A percentile compares a stretch with the other conserved stretches of the same genome.
Evolutionary conservation across 306 rosid species (phyloP).

Genomic region (Mimosa bimucronata): DNA sequence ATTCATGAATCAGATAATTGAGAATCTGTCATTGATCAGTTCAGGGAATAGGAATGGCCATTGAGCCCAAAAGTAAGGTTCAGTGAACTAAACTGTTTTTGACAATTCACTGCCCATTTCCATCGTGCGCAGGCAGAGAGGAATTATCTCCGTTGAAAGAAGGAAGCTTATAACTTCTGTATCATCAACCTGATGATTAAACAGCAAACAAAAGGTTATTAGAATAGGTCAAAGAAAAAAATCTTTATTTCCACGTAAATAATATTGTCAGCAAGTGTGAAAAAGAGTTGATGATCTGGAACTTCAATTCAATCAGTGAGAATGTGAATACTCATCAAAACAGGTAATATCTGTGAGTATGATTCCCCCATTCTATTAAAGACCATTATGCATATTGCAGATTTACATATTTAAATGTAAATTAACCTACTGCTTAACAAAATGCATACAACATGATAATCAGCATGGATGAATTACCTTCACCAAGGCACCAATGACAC

Average conservation of each 20-base stretch:
- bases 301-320: background rate
- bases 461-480: constrained; percentile 64
- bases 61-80: constrained; percentile 34
- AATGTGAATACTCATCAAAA: constrained; percentile 13
- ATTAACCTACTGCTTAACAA: background rate
- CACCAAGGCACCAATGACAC: constrained; percentile 97
- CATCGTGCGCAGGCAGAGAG: constrained; percentile 93
- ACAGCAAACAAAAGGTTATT: constrained; percentile 30
- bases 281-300: background rate
- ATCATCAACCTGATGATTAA: constrained; percentile 78
- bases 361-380: constrained; percentile 15
- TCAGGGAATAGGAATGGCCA: constrained; percentile 5
- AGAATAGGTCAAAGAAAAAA: background rate
- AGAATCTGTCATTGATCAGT: constrained; percentile 8
- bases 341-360: constrained; percentile 21
- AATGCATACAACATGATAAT: constrained; percentile 30
- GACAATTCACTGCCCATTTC: constrained; percentile 98
- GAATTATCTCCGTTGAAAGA: constrained; percentile 92
- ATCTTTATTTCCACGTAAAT: background rate
- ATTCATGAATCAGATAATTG: background rate
- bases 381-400: background rate
- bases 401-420: background rate
- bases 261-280: background rate
- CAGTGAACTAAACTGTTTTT: constrained; percentile 83
- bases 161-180: constrained; percentile 92